Evolutionary conservation across 2,329 filamentous ascomycete genomes (phyloP).

Genomic region (Sphaerostilbella broomeana): DNA sequence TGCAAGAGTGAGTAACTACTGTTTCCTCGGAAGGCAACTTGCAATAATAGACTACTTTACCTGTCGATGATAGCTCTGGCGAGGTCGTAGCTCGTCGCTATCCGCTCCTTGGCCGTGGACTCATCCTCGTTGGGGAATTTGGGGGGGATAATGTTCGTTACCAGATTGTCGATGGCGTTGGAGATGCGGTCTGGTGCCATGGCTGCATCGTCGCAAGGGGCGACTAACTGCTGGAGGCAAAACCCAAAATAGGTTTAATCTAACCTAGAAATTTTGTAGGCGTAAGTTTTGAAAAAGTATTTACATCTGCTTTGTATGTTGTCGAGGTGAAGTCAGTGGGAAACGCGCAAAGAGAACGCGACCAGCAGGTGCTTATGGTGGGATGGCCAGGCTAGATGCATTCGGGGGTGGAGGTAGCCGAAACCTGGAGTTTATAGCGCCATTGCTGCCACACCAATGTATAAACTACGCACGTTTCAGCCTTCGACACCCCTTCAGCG

Average conservation of each 20-base stretch:
- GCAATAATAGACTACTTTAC: conserved; percentile 27
- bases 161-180: conserved; percentile 71
- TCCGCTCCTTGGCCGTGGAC: conserved; percentile 59
- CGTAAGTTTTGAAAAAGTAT: too few relatives aligned
- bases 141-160: conserved; percentile 65
- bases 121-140: conserved; percentile 57
- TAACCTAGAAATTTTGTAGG: too few relatives aligned
- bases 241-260: too few relatives aligned
- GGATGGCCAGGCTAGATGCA: conserved; percentile 7
- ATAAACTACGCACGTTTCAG: too few relatives aligned
- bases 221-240: too few relatives aligned
- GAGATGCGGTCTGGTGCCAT: conserved; percentile 64
- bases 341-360: conserved; percentile 10
- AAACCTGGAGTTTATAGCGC: not conserved
- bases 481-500: too few relatives aligned
- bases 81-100: conserved; percentile 53
- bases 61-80: conserved; percentile 46
- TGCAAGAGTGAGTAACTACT: conserved; percentile 7
- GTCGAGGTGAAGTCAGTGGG: not conserved
- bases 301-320: not conserved
- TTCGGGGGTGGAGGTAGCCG: conserved; percentile 4
- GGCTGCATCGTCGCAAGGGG: conserved; percentile 39
- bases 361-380: conserved; percentile 4
- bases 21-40: not conserved
- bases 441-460: too few relatives aligned